Conservation (phyloP, 2,329 filamentous ascomycete genomes). For the Metarhizium anisopliae region DNA sequence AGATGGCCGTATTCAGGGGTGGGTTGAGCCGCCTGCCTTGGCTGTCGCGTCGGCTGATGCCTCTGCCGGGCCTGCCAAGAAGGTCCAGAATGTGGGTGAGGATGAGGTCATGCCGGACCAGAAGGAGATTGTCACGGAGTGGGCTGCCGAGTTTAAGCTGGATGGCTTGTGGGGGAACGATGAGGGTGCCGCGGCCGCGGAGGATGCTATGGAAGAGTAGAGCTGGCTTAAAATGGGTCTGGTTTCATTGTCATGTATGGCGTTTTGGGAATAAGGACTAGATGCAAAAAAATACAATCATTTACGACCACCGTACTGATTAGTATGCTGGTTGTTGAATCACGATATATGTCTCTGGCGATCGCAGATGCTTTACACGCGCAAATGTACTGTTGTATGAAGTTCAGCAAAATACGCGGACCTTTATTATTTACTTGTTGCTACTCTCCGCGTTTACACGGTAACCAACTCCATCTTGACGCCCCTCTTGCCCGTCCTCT, state of each 20-base stretch:
- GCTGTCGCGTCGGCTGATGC: conserved; percentile 35
- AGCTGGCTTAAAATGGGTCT: not conserved
- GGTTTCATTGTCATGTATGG: not conserved
- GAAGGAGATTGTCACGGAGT: conserved; percentile 83
- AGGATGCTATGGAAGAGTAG: conserved; percentile 44
- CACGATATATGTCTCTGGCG: not conserved
- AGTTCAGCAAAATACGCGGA: no score
- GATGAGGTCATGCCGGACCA: conserved; percentile 51
- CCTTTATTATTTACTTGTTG: no score
- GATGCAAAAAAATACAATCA: conserved; percentile 4
- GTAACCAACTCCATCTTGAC: conserved; percentile 64
- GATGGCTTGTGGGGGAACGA: conserved; percentile 83
- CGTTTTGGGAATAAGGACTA: not conserved
- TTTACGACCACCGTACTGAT: no score
- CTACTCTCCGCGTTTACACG: conserved; percentile 5
- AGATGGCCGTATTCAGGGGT: conserved; percentile 88
- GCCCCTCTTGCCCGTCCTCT: conserved; percentile 90
- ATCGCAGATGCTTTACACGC: not conserved
- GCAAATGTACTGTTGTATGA: no score
- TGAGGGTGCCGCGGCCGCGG: conserved; percentile 17
- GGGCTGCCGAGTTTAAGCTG: conserved; percentile 91
- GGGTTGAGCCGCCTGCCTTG: conserved; percentile 69
- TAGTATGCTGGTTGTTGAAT: not conserved
- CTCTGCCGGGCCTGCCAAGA: conserved; percentile 19
- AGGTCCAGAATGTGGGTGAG: conserved; percentile 29